Conservation (phyloP, 495 filamentous ascomycete species). For the Hypoxylon crocopeplum region DNA sequence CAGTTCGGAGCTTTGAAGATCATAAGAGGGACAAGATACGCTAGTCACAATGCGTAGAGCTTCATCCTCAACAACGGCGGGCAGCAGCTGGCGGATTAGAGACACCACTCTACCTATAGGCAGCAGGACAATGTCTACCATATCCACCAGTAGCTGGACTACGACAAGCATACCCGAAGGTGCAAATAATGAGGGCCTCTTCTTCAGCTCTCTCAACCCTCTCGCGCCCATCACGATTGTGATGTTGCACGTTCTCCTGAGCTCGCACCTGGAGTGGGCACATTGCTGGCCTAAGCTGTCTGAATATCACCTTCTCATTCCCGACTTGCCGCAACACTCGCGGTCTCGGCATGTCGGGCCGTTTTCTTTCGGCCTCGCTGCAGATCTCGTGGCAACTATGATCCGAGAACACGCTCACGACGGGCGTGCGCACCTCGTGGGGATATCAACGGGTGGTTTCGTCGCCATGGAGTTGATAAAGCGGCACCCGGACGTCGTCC, state of each 20-base stretch:
- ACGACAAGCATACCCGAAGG: background rate
- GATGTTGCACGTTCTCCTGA: constrained; percentile 43
- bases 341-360: constrained; percentile 32
- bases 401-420: constrained; percentile 41
- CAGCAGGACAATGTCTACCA: background rate
- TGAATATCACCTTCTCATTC: constrained; percentile 44
- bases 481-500: constrained; percentile 37
- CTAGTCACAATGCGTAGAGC: constrained; percentile 22
- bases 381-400: constrained; percentile 39
- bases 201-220: constrained; percentile 26
- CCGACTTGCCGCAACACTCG: constrained; percentile 44
- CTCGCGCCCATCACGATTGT: constrained; percentile 40
- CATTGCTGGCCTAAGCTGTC: constrained; percentile 39
- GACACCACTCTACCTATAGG: constrained; percentile 20
- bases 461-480: constrained; percentile 35
- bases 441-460: constrained; percentile 43
- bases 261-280: constrained; percentile 44
- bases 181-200: constrained; percentile 12
- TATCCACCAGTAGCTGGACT: constrained; percentile 34
- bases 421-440: constrained; percentile 40
- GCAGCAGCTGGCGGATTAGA: constrained; percentile 10
- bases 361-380: constrained; percentile 31
- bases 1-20: background rate
- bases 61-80: constrained; percentile 18
- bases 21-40: background rate